A percentile compares a stretch with the other conserved stretches of the same genome.
phyloP scores from a whole-genome alignment of 805 yeast genomes.

The Peterozyma toletana region DNA sequence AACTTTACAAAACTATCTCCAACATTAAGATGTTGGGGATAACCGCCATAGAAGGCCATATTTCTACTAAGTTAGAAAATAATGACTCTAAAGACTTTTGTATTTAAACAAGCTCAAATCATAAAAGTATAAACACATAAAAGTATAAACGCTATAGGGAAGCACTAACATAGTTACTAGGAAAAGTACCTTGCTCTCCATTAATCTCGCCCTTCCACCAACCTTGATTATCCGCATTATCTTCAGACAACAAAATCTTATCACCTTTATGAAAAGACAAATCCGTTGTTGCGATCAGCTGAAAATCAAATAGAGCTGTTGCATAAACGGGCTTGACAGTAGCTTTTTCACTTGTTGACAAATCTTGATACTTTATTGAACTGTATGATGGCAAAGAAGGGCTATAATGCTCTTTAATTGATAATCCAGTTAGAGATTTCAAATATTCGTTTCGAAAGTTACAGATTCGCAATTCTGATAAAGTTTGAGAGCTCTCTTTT shows the following conservation, averaged over 20 bases:
- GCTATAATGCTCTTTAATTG: background rate
- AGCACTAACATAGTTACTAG: conserved; percentile 32
- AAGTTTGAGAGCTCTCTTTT: conserved; percentile 6
- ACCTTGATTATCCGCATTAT: conserved; percentile 23
- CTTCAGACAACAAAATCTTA: conserved; percentile 27
- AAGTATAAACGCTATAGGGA: no score
- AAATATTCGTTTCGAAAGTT: conserved; percentile 18
- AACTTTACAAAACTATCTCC: no score
- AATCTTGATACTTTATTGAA: background rate
- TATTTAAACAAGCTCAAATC: no score
- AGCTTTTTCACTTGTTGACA: background rate
- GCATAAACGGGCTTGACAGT: conserved; percentile 13
- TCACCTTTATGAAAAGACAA: conserved; percentile 36
- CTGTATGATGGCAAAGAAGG: background rate
- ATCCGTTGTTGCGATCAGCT: conserved; percentile 31
- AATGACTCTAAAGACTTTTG: no score
- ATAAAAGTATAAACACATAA: no score
- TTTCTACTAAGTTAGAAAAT: no score
- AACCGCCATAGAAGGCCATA: no score
- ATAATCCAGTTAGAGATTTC: conserved; percentile 7
- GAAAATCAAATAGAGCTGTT: conserved; percentile 32
- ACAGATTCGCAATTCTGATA: conserved; percentile 18
- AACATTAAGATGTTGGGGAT: no score
- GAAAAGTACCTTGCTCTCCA: conserved; percentile 36
- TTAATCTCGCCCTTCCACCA: conserved; percentile 45